Conservation (phyloP, 1,284 basidiomycete genomes). For the Microbotryum violaceum region DNA sequence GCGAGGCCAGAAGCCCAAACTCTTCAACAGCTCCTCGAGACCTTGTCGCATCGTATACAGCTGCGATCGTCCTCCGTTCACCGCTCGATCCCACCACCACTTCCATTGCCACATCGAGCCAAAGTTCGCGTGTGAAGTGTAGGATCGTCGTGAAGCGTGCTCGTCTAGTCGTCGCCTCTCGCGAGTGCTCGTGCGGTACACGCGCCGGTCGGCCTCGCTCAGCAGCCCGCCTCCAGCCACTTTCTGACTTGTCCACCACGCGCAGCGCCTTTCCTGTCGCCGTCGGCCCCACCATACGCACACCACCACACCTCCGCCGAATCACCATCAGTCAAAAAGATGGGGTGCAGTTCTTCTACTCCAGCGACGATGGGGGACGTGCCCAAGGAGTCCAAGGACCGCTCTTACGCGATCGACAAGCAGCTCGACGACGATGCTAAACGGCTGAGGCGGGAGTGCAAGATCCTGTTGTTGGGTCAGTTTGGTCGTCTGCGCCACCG, state of each 20-base stretch:
- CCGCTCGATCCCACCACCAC: background rate
- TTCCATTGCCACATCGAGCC: too few relatives aligned
- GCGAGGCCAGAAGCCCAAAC: too few relatives aligned
- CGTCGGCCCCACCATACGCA: background rate
- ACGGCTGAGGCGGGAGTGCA: constrained; percentile 80
- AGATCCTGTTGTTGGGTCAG: constrained; percentile 82
- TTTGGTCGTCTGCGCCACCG: constrained; percentile 20
- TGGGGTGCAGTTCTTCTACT: constrained; percentile 26
- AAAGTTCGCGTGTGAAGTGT: too few relatives aligned
- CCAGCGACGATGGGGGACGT: background rate
- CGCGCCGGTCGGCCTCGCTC: background rate
- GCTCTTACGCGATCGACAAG: constrained; percentile 46
- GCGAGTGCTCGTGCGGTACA: background rate
- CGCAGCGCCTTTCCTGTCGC: background rate
- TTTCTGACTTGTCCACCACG: background rate
- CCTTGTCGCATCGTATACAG: background rate
- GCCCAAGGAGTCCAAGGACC: constrained; percentile 18
- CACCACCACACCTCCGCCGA: background rate
- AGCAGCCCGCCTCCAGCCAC: background rate
- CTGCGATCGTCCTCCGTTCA: background rate
- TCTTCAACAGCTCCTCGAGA: too few relatives aligned
- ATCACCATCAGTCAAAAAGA: background rate
- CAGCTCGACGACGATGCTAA: constrained; percentile 51
- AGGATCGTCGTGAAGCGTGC: background rate
- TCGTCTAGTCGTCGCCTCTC: background rate